Evolutionary conservation across 495 filamentous ascomycete species (phyloP).

Genomic region (Melanomma pulvis-pyrius): DNA sequence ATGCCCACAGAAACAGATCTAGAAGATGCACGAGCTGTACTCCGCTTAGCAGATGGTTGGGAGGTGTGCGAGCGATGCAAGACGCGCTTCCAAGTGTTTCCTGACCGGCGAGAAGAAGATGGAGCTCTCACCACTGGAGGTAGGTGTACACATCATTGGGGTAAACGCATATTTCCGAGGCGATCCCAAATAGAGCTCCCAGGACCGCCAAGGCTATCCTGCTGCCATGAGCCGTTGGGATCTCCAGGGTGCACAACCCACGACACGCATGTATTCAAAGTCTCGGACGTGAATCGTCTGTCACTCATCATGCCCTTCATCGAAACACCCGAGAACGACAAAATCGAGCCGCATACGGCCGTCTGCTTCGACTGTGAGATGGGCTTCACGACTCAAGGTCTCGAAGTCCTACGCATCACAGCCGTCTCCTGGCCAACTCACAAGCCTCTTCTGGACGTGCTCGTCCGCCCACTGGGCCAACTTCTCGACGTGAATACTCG

Average conservation of each 20-base stretch:
- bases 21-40: slow-evolving; percentile 62
- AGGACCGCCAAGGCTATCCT: slow-evolving; percentile 66
- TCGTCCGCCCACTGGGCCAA: slow-evolving; percentile 82
- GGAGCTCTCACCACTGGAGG: slow-evolving; percentile 78
- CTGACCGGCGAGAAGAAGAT: slow-evolving; percentile 74
- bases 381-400: slow-evolving; percentile 83
- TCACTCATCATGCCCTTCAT: slow-evolving; percentile 78
- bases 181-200: slow-evolving; percentile 52
- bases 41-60: slow-evolving; percentile 69
- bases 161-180: slow-evolving; percentile 59
- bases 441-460: slow-evolving; percentile 73
- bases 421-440: slow-evolving; percentile 84
- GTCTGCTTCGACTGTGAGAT: slow-evolving; percentile 96
- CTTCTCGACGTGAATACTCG: slow-evolving; percentile 88
- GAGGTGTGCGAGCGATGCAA: slow-evolving; percentile 88
- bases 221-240: slow-evolving; percentile 74
- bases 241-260: slow-evolving; percentile 70
- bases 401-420: slow-evolving; percentile 88
- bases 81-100: slow-evolving; percentile 88
- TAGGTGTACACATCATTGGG: slow-evolving; percentile 75
- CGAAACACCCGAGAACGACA: slow-evolving; percentile 66
- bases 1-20: slow-evolving; percentile 65
- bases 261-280: slow-evolving; percentile 84
- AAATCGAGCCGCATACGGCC: slow-evolving; percentile 48
- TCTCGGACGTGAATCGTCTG: slow-evolving; percentile 71